Evolutionary conservation across 805 yeast genomes (phyloP).

Genomic region (Sungouiozyma intestinalis): DNA sequence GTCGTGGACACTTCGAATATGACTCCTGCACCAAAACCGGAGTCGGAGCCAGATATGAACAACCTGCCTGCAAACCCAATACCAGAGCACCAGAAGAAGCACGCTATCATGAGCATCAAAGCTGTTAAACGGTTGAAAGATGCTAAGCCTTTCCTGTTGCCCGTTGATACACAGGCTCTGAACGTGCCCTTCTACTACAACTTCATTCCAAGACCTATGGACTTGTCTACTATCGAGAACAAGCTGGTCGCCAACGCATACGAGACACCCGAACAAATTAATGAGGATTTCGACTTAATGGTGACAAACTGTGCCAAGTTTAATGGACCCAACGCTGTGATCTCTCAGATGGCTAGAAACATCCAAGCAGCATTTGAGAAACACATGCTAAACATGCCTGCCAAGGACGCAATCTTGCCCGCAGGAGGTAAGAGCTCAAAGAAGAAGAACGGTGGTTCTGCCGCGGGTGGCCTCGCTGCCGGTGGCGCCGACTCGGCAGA

Average conservation of each 20-base stretch:
- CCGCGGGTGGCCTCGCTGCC: not conserved
- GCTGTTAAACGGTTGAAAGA: slow-evolving; percentile 86
- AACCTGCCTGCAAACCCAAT: slow-evolving; percentile 57
- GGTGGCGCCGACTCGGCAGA: slow-evolving; percentile 23
- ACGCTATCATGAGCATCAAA: slow-evolving; percentile 66
- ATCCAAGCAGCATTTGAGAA: slow-evolving; percentile 88
- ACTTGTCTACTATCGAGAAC: slow-evolving; percentile 78
- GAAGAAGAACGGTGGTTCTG: slow-evolving; percentile 7
- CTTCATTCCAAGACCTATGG: slow-evolving; percentile 83
- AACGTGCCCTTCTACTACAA: slow-evolving; percentile 88
- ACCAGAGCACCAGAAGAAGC: slow-evolving; percentile 77
- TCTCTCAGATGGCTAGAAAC: slow-evolving; percentile 85
- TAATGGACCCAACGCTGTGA: slow-evolving; percentile 75
- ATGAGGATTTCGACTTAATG: slow-evolving; percentile 74
- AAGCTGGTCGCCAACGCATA: slow-evolving; percentile 65
- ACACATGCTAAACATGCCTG: slow-evolving; percentile 86
- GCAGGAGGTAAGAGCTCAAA: slow-evolving; percentile 22
- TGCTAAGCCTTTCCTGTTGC: slow-evolving; percentile 79
- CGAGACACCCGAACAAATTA: slow-evolving; percentile 55
- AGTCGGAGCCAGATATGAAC: slow-evolving; percentile 61
- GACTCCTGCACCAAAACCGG: slow-evolving; percentile 66
- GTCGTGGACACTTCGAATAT: slow-evolving; percentile 4
- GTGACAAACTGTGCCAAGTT: slow-evolving; percentile 72
- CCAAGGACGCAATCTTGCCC: slow-evolving; percentile 32
- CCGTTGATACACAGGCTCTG: slow-evolving; percentile 81